A percentile compares a stretch with the other conserved stretches of the same genome.
phyloP scores from a whole-genome alignment of 805 yeast species.

The Zygosaccharomyces gambellarensis region DNA sequence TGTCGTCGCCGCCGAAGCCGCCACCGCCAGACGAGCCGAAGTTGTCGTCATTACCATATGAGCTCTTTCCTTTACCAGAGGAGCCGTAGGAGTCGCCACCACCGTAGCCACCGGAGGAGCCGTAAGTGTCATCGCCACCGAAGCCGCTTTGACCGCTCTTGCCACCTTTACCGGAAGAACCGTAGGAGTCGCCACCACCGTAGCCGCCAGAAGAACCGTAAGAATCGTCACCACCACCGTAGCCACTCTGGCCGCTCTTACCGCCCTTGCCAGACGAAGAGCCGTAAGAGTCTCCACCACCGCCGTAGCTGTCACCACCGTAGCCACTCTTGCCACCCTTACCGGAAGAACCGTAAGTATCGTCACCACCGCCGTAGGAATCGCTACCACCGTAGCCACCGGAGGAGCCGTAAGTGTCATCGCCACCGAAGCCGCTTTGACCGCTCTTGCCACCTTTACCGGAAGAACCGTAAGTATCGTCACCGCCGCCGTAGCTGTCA shows the following conservation, averaged over 20 bases:
- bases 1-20: slow-evolving; percentile 12
- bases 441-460: slow-evolving; percentile 15
- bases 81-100: slow-evolving; percentile 18
- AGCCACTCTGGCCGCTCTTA: slow-evolving; percentile 24
- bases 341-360: slow-evolving; percentile 33
- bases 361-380: slow-evolving; percentile 17
- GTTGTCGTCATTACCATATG: slow-evolving; percentile 14
- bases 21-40: slow-evolving; percentile 18
- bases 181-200: neutral
- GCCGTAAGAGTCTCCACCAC: slow-evolving; percentile 28
- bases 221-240: slow-evolving; percentile 19
- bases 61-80: slow-evolving; percentile 21
- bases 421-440: slow-evolving; percentile 23
- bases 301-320: neutral
- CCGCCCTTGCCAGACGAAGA: neutral
- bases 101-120: slow-evolving; percentile 10
- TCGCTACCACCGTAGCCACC: slow-evolving; percentile 10
- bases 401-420: slow-evolving; percentile 9
- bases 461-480: slow-evolving; percentile 5
- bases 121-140: slow-evolving; percentile 9
- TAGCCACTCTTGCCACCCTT: slow-evolving; percentile 14
- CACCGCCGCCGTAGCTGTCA: slow-evolving; percentile 16
- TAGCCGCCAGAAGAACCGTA: slow-evolving; percentile 22
- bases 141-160: slow-evolving; percentile 25
- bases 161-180: slow-evolving; percentile 10